Conservation (phyloP, 495 filamentous ascomycete genomes). For the Podospora anserina region DNA sequence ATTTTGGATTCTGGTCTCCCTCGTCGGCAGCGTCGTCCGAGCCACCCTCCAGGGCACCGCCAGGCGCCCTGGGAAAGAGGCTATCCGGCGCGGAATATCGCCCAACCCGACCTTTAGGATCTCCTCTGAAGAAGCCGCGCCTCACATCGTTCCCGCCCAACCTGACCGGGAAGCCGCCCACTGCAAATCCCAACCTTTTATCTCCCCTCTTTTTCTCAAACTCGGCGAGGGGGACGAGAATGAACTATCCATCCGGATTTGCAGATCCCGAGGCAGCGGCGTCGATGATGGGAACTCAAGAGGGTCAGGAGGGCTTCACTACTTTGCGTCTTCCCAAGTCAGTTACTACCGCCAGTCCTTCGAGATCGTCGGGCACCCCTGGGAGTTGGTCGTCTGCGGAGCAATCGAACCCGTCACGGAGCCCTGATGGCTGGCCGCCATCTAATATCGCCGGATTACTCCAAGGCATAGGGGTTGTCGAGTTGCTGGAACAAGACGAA, state of each 20-base stretch:
- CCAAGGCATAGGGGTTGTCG: conserved; percentile 56
- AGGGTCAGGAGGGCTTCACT: conserved; percentile 53
- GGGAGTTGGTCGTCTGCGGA: conserved; percentile 48
- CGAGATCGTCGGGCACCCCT: conserved; percentile 48
- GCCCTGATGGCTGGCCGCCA: conserved; percentile 42
- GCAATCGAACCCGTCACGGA: conserved; percentile 32
- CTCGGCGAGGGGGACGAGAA: conserved; percentile 38
- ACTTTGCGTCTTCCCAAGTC: conserved; percentile 63
- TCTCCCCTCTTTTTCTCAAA: conserved; percentile 61
- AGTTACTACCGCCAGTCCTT: conserved; percentile 47
- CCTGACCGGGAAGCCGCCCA: conserved; percentile 23
- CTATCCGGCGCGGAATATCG: conserved; percentile 13
- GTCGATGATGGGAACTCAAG: conserved; percentile 56
- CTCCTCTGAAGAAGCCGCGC: conserved; percentile 28
- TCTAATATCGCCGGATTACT: conserved; percentile 47
- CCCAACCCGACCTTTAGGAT: conserved; percentile 15
- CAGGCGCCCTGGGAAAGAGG: conserved; percentile 20
- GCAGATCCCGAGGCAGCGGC: conserved; percentile 53
- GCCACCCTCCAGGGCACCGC: neutral
- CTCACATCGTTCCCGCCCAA: conserved; percentile 30
- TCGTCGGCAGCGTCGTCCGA: conserved; percentile 9
- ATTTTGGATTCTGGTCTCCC: conserved; percentile 2
- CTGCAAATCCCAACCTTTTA: conserved; percentile 23
- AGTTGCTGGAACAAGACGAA: conserved; percentile 65
- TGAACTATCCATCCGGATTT: conserved; percentile 51